These are phyloP conservation scores for Flaveria linearis DNA, from an alignment of 129 eudicot genomes.

Conservation along the genomic window DNA sequence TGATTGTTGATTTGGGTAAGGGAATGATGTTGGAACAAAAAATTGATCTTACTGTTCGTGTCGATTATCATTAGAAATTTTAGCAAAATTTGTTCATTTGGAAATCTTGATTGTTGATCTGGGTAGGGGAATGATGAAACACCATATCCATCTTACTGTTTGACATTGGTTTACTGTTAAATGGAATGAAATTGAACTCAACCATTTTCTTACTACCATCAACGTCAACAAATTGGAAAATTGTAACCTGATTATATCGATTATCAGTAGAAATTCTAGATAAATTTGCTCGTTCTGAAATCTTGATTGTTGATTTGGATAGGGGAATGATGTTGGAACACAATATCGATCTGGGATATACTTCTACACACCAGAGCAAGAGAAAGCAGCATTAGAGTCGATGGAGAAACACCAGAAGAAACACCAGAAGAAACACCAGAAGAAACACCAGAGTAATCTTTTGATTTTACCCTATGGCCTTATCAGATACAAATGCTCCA, in stretches of 20 bases:
- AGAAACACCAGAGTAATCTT: too few relatives aligned
- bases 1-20: constrained; percentile 42
- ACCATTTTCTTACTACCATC: background rate
- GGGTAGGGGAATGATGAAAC: too few relatives aligned
- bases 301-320: constrained; percentile 8
- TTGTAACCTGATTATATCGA: too few relatives aligned
- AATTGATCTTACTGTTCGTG: constrained; percentile 47
- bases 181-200: background rate
- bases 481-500: too few relatives aligned
- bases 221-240: background rate
- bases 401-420: constrained; percentile 60
- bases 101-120: too few relatives aligned
- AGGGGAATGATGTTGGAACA: constrained; percentile 95
- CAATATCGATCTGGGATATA: constrained; percentile 91
- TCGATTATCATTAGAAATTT: too few relatives aligned
- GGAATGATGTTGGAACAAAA: constrained; percentile 87
- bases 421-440: too few relatives aligned
- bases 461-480: too few relatives aligned
- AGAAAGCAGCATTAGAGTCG: constrained; percentile 72
- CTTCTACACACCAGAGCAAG: constrained; percentile 92
- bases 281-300: background rate
- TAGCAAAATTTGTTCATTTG: too few relatives aligned
- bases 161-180: background rate
- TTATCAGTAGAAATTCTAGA: background rate
- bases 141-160: too few relatives aligned